Percentiles rank a stretch among this genome's conserved stretches.
Conservation (phyloP, 352 stramenopile species). For the Globisporangium solare region DNA sequence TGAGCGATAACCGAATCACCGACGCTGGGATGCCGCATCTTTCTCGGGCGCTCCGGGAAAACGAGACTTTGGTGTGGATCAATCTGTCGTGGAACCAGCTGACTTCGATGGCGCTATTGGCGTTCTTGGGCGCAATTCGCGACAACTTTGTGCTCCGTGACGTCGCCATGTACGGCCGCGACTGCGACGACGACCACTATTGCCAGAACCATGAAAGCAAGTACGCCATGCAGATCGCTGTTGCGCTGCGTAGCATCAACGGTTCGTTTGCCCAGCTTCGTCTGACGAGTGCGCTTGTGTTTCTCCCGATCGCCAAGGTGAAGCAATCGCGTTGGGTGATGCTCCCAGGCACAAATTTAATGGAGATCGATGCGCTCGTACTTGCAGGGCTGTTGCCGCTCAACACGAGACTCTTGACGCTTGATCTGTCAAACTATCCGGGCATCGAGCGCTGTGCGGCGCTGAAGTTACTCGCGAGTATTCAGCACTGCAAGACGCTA, state of each 20-base stretch:
- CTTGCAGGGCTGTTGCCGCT: slow-evolving; percentile 50
- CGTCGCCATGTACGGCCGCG: slow-evolving; percentile 42
- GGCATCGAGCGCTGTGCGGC: slow-evolving; percentile 45
- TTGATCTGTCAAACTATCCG: slow-evolving; percentile 64
- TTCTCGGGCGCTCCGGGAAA: slow-evolving; percentile 46
- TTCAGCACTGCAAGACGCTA: slow-evolving; percentile 47
- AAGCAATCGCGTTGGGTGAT: slow-evolving; percentile 59
- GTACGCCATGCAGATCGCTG: slow-evolving; percentile 40
- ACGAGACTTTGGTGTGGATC: slow-evolving; percentile 64
- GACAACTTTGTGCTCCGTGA: slow-evolving; percentile 59
- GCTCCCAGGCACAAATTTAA: slow-evolving; percentile 26
- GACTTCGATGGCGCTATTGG: slow-evolving; percentile 34
- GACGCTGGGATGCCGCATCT: slow-evolving; percentile 35
- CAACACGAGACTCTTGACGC: slow-evolving; percentile 46
- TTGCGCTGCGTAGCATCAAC: slow-evolving; percentile 46
- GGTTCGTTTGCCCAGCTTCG: slow-evolving; percentile 36
- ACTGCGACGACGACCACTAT: slow-evolving; percentile 45
- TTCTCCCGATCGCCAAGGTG: slow-evolving; percentile 54
- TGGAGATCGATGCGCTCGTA: slow-evolving; percentile 62
- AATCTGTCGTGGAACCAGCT: slow-evolving; percentile 69
- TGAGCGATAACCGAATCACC: slow-evolving; percentile 52
- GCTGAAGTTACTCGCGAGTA: slow-evolving; percentile 46
- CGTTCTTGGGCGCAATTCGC: slow-evolving; percentile 32
- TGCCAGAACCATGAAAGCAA: slow-evolving; percentile 56
- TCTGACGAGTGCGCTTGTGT: slow-evolving; percentile 36